Conservation (phyloP, 2,329 filamentous ascomycete species). For the Phialophora macrospora region DNA sequence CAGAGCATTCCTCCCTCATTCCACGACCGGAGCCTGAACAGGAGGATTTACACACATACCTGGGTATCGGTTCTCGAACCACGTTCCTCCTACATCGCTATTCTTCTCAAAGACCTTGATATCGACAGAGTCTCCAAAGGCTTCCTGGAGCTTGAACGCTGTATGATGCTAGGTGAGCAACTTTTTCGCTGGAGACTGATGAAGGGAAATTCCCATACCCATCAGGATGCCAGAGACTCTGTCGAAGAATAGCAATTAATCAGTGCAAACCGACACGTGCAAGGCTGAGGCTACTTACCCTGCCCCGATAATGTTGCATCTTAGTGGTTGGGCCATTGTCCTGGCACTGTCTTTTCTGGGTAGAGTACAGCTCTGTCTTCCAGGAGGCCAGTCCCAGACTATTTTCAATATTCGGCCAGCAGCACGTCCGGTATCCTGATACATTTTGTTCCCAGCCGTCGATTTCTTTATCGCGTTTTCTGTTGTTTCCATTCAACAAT, state of each 20-base stretch:
- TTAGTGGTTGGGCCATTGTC: neutral
- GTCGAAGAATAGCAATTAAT: neutral
- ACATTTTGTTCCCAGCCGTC: neutral
- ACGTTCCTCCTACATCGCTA: constrained; percentile 10
- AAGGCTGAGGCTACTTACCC: neutral
- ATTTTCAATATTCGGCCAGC: neutral
- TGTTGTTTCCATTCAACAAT: neutral
- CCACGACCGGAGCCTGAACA: neutral
- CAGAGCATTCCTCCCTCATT: neutral
- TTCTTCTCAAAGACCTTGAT: constrained; percentile 34
- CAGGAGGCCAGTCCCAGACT: neutral
- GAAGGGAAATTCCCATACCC: neutral
- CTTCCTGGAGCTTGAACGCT: constrained; percentile 7
- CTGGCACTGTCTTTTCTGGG: neutral
- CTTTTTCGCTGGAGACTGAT: neutral
- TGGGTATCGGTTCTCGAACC: constrained; percentile 5
- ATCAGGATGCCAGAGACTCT: neutral
- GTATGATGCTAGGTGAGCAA: neutral
- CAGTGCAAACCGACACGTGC: neutral
- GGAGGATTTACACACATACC: neutral
- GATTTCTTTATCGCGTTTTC: neutral
- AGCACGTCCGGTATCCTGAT: neutral
- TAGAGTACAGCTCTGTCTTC: neutral
- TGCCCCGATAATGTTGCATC: neutral
- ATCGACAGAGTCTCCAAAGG: constrained; percentile 29